A percentile compares a stretch with the other conserved stretches of the same genome.
phyloP scores from a whole-genome alignment of 495 filamentous ascomycete genomes.

The Gamarada debralockiae region DNA sequence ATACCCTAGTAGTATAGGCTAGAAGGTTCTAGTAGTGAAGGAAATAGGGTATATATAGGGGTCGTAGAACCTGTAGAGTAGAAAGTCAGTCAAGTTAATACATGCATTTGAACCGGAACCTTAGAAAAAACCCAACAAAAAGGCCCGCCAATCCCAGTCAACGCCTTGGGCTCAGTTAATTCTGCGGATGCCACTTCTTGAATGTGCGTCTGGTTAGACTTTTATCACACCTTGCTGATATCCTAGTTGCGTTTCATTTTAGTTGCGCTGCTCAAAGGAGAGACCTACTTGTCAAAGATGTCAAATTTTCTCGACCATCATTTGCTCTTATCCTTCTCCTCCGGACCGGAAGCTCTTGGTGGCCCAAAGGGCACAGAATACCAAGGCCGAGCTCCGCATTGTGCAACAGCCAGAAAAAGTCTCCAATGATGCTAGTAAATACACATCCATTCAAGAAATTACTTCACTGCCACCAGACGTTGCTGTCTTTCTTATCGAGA shows the following conservation, averaged over 20 bases:
- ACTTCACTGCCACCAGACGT: neutral
- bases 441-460: neutral
- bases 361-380: neutral
- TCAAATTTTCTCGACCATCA: neutral
- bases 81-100: no score
- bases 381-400: neutral
- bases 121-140: no score
- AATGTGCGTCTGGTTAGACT: no score
- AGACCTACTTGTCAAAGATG: neutral
- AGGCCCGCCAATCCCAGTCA: neutral
- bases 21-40: no score
- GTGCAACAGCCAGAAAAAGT: neutral
- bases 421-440: neutral
- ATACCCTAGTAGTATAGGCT: no score
- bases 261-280: slow-evolving; percentile 3
- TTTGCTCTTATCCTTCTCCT: neutral
- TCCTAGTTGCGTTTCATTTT: neutral
- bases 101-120: no score
- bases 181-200: no score
- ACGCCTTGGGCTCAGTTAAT: no score
- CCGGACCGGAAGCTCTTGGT: neutral
- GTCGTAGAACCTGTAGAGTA: no score
- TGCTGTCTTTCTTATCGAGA: neutral
- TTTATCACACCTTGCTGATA: neutral
- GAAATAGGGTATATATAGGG: no score